phyloP scores from a whole-genome alignment of 129 eudicot genomes.

The Saposhnikovia divaricata region DNA sequence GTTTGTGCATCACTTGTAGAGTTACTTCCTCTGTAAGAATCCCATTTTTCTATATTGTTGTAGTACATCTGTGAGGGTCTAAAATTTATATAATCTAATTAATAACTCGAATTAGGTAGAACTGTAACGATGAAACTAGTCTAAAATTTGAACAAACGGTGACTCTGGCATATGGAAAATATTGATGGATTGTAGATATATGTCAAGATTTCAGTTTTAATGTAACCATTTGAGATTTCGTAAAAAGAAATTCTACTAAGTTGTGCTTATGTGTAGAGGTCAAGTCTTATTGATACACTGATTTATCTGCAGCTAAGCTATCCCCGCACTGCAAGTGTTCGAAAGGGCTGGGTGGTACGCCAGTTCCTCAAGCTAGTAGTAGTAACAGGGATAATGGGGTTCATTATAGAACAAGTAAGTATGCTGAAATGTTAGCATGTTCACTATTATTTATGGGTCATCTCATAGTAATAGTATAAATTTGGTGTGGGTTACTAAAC shows the following conservation, averaged over 20 bases:
- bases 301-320: slow-evolving; percentile 65
- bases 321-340: slow-evolving; percentile 67
- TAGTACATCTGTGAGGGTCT: not conserved
- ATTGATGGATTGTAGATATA: not conserved
- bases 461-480: not conserved
- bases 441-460: not conserved
- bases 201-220: not conserved
- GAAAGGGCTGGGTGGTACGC: slow-evolving; percentile 90
- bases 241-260: not conserved
- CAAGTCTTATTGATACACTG: slow-evolving; percentile 13
- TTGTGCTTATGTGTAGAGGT: not conserved
- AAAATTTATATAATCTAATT: too few relatives aligned
- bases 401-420: slow-evolving; percentile 80
- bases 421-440: not conserved
- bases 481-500: slow-evolving; percentile 5
- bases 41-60: not conserved
- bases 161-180: not conserved
- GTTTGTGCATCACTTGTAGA: not conserved
- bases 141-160: not conserved
- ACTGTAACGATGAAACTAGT: not conserved
- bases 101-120: not conserved
- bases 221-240: not conserved
- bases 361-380: slow-evolving; percentile 81
- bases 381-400: slow-evolving; percentile 95
- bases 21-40: not conserved